These are phyloP conservation scores for Ophiosphaerella korrae DNA, from an alignment of 2,329 filamentous ascomycete genomes.

Conservation along the genomic window DNA sequence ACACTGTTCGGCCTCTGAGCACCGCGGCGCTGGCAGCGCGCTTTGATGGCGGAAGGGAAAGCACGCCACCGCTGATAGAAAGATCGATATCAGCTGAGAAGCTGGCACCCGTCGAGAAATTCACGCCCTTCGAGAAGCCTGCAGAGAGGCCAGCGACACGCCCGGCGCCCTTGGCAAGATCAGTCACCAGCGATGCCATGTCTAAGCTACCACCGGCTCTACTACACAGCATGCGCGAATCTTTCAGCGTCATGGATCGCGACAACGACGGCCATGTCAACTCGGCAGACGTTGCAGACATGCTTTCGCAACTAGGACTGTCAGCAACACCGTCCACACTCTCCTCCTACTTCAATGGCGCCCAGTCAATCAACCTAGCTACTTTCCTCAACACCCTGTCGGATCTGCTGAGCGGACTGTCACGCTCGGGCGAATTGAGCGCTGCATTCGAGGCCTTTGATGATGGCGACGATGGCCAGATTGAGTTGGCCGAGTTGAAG, in stretches of 20 bases:
- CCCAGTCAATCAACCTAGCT: slow-evolving; percentile 77
- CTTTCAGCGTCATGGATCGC: slow-evolving; percentile 90
- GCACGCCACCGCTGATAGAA: slow-evolving; percentile 27
- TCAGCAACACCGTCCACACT: slow-evolving; percentile 73
- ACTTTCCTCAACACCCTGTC: slow-evolving; percentile 85
- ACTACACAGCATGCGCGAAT: slow-evolving; percentile 85
- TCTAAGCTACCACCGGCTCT: slow-evolving; percentile 80
- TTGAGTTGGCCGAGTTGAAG: slow-evolving; percentile 80
- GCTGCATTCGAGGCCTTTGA: slow-evolving; percentile 96
- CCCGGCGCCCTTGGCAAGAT: slow-evolving; percentile 31
- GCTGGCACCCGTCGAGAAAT: slow-evolving; percentile 43
- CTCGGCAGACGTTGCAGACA: slow-evolving; percentile 82
- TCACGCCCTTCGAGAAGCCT: slow-evolving; percentile 49
- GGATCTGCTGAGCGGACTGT: slow-evolving; percentile 73
- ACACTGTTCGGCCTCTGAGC: slow-evolving; percentile 30
- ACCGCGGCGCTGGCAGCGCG: slow-evolving; percentile 43
- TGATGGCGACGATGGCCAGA: slow-evolving; percentile 90
- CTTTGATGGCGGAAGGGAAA: slow-evolving; percentile 45
- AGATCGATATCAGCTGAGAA: slow-evolving; percentile 11
- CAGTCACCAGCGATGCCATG: slow-evolving; percentile 49
- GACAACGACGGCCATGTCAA: slow-evolving; percentile 85
- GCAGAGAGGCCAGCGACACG: slow-evolving; percentile 23
- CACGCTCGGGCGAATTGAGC: slow-evolving; percentile 77
- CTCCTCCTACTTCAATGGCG: slow-evolving; percentile 77
- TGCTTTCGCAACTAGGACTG: slow-evolving; percentile 84